phyloP scores from a whole-genome alignment of 2,329 filamentous ascomycete genomes.

The Aspergillus puulaauensis region DNA sequence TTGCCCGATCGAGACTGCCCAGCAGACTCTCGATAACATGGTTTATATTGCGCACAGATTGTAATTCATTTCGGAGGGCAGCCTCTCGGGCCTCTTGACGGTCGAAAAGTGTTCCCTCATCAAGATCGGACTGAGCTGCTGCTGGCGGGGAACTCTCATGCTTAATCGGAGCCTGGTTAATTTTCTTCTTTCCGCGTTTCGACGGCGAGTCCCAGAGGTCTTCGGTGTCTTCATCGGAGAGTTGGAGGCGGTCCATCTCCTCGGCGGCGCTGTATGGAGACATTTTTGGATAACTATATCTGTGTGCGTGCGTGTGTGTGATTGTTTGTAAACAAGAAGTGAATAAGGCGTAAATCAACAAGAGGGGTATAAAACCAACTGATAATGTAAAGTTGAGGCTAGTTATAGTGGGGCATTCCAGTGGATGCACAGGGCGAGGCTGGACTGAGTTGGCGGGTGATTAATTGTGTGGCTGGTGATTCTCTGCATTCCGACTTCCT shows the following conservation, averaged over 20 bases:
- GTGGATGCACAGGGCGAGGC: background rate
- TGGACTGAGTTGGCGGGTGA: background rate
- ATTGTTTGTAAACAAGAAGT: background rate
- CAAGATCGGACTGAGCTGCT: conserved; percentile 36
- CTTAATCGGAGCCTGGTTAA: conserved; percentile 32
- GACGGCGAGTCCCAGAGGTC: conserved; percentile 60
- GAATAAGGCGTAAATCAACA: background rate
- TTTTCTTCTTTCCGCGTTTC: conserved; percentile 36
- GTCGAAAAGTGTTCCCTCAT: conserved; percentile 59
- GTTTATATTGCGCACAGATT: conserved; percentile 83
- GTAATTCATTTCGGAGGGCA: conserved; percentile 73
- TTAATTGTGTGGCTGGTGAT: conserved; percentile 15
- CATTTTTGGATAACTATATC: conserved; percentile 21
- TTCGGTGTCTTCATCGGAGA: conserved; percentile 57
- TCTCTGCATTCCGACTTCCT: conserved; percentile 1
- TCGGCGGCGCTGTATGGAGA: conserved; percentile 41
- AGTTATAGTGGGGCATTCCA: conserved; percentile 5
- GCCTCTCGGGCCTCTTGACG: conserved; percentile 69
- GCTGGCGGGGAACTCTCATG: conserved; percentile 35
- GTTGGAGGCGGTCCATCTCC: conserved; percentile 51
- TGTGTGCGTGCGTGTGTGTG: background rate
- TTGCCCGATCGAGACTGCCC: conserved; percentile 46
- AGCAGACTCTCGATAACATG: conserved; percentile 69
- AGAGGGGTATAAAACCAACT: conserved; percentile 1
- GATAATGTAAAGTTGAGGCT: background rate